These are phyloP conservation scores for Gymnopilus junonius DNA, from an alignment of 768 basidiomycete species.

Conservation along the genomic window DNA sequence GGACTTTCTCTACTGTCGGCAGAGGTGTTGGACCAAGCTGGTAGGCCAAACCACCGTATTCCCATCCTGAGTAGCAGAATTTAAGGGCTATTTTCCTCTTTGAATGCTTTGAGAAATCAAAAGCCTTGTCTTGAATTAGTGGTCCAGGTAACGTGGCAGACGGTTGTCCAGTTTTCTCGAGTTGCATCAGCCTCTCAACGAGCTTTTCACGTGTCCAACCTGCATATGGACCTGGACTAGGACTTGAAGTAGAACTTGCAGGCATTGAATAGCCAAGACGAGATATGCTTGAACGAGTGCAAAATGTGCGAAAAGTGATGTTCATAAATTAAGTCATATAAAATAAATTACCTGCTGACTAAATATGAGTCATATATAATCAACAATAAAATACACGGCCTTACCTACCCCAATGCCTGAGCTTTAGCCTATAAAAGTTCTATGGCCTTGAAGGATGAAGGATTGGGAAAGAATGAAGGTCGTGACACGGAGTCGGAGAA, in stretches of 20 bases:
- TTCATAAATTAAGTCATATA: conserved; percentile 18
- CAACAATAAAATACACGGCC: background rate
- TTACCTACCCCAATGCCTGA: background rate
- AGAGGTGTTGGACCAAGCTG: conserved; percentile 73
- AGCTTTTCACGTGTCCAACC: conserved; percentile 63
- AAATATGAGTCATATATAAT: background rate
- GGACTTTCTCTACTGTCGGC: conserved; percentile 89
- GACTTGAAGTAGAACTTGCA: conserved; percentile 16
- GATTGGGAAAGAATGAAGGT: background rate
- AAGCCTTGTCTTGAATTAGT: conserved; percentile 35
- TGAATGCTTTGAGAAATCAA: conserved; percentile 71
- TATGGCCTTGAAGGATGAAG: background rate
- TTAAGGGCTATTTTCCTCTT: conserved; percentile 91
- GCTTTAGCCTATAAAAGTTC: background rate
- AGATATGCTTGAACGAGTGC: conserved; percentile 21
- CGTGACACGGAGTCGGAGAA: too few relatives aligned
- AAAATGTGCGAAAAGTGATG: conserved; percentile 18
- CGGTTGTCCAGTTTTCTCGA: conserved; percentile 47
- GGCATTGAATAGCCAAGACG: conserved; percentile 23
- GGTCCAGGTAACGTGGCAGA: conserved; percentile 26
- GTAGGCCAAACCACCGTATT: conserved; percentile 88
- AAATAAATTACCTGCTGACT: background rate
- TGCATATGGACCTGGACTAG: conserved; percentile 40
- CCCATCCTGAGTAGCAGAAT: conserved; percentile 92
- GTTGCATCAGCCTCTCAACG: conserved; percentile 61